These are phyloP conservation scores for Rutstroemia sp. DNA, from an alignment of 2,329 filamentous ascomycete genomes.

Conservation along the genomic window DNA sequence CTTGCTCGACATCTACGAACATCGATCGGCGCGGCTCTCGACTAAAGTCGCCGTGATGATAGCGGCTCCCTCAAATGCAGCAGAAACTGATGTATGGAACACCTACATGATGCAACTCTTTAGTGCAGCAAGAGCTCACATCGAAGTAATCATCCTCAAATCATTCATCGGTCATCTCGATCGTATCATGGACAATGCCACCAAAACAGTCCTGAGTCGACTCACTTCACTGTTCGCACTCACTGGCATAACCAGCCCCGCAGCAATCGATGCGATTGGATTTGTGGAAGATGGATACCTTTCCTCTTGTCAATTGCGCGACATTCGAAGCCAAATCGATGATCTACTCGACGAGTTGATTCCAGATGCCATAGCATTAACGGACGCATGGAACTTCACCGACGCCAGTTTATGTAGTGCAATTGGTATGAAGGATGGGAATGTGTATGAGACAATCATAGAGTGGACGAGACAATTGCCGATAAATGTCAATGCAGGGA, in stretches of 20 bases:
- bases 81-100: neutral
- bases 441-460: conserved; percentile 18
- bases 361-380: conserved; percentile 22
- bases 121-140: neutral
- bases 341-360: conserved; percentile 15
- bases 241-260: conserved; percentile 13
- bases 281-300: neutral
- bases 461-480: conserved; percentile 11
- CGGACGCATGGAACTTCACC: conserved; percentile 23
- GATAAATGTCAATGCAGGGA: neutral
- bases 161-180: neutral
- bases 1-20: neutral
- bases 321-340: conserved; percentile 10
- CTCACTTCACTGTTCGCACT: conserved; percentile 20
- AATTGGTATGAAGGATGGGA: conserved; percentile 19
- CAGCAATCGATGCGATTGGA: conserved; percentile 5
- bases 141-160: neutral
- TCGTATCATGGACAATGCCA: neutral
- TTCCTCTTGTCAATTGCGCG: neutral
- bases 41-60: neutral
- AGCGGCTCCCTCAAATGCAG: neutral
- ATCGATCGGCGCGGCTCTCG: neutral
- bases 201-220: neutral
- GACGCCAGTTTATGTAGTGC: conserved; percentile 20
- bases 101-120: neutral